Evolutionary conservation across 73 alveolate species (phyloP).

Genomic region (Stentor coeruleus): DNA sequence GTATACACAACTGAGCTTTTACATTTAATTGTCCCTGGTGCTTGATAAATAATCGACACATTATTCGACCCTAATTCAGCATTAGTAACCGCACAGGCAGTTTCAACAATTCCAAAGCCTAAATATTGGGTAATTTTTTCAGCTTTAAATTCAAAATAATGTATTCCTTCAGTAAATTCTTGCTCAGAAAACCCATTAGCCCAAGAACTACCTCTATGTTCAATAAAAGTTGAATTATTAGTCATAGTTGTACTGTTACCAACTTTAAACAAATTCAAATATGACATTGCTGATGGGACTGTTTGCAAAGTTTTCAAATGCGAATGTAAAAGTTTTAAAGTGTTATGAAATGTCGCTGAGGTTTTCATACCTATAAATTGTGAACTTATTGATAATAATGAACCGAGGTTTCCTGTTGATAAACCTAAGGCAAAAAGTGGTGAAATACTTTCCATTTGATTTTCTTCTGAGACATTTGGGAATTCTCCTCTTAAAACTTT

Average conservation of each 20-base stretch:
- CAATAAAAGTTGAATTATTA: not conserved
- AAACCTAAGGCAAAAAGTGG: not conserved
- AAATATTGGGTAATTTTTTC: not conserved
- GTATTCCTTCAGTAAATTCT: not conserved
- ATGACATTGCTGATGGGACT: not conserved
- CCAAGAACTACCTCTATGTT: not conserved
- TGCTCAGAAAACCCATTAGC: not conserved
- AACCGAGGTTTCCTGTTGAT: not conserved
- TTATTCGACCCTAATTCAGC: not conserved
- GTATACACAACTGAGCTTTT: not conserved
- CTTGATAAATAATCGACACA: not conserved
- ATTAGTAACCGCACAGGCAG: not conserved
- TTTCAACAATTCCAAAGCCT: not conserved
- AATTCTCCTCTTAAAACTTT: constrained; percentile 10
- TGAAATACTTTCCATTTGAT: not conserved
- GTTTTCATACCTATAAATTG: constrained; percentile 4
- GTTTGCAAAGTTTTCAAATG: not conserved
- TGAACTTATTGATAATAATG: not conserved
- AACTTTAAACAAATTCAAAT: not conserved
- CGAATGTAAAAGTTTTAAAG: not conserved
- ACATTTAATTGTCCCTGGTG: not conserved
- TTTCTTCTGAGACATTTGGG: not conserved
- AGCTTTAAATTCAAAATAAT: not conserved
- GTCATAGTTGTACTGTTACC: not conserved
- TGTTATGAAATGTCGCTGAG: not conserved